Conservation (phyloP, 768 basidiomycete species). For the Tylopilus rubrobrunneus region DNA sequence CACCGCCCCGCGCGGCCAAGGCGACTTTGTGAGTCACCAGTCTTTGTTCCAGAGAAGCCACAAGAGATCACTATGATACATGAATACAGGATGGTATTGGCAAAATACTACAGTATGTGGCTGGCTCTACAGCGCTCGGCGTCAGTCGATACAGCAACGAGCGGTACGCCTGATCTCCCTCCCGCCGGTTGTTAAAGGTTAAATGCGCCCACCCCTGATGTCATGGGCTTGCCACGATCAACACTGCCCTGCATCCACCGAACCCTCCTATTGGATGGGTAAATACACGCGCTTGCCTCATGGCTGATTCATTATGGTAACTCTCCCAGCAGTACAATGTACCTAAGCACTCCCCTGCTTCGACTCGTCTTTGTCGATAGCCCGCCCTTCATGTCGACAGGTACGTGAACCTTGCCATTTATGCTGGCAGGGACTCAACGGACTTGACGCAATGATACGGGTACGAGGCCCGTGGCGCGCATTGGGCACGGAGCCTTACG, state of each 20-base stretch:
- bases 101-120: background rate
- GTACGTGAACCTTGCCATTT: constrained; percentile 5
- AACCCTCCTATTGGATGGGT: background rate
- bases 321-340: constrained; percentile 8
- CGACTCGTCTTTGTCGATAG: background rate
- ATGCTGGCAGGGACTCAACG: too few species aligned
- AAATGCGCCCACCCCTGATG: constrained; percentile 20
- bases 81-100: constrained; percentile 19
- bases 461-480: constrained; percentile 1
- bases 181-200: constrained; percentile 17
- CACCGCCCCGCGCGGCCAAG: background rate
- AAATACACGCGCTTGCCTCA: constrained; percentile 29
- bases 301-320: constrained; percentile 15
- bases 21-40: background rate
- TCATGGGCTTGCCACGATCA: constrained; percentile 8
- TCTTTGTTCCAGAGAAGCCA: background rate
- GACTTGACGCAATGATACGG: background rate
- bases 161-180: constrained; percentile 8
- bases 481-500: constrained; percentile 2
- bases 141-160: constrained; percentile 1
- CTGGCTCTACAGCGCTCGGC: constrained; percentile 1
- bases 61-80: background rate
- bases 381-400: constrained; percentile 16
- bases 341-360: background rate
- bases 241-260: constrained; percentile 12